Evolutionary conservation across 2,329 filamentous ascomycete species (phyloP).

Genomic region (Aureobasidium musti): DNA sequence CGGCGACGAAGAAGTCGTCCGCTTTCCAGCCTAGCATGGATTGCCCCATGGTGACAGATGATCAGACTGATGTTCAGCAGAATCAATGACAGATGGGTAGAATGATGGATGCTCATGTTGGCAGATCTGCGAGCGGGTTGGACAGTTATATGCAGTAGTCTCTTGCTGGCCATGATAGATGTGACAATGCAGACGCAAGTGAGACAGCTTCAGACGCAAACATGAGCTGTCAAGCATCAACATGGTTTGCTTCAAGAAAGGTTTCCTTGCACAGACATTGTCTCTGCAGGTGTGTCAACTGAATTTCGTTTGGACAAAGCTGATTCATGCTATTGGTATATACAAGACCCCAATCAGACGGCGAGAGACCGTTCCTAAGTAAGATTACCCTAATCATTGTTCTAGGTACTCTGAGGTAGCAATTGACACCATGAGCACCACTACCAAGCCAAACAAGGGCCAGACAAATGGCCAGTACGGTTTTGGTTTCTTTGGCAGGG

Average conservation of each 20-base stretch:
- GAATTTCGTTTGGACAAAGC: neutral
- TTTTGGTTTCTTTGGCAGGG: neutral
- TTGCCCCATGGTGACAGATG: slow-evolving; percentile 1
- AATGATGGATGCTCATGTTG: neutral
- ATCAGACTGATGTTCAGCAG: neutral
- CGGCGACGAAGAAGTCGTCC: slow-evolving; percentile 9
- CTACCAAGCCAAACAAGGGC: neutral
- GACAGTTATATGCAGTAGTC: neutral
- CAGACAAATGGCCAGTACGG: neutral
- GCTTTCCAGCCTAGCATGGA: slow-evolving; percentile 14
- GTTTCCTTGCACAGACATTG: neutral
- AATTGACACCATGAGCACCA: neutral
- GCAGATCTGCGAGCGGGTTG: neutral
- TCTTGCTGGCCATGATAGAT: neutral
- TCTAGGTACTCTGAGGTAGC: neutral
- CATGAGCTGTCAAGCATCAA: neutral
- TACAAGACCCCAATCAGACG: neutral
- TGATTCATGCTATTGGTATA: neutral
- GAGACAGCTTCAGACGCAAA: neutral
- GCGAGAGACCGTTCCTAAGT: neutral
- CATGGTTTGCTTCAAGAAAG: neutral
- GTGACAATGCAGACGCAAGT: neutral
- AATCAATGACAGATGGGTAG: neutral
- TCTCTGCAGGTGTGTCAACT: neutral
- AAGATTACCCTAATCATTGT: neutral